These are phyloP conservation scores for Friedmanniomyces endolithicus DNA, from an alignment of 495 filamentous ascomycete species.

Conservation along the genomic window DNA sequence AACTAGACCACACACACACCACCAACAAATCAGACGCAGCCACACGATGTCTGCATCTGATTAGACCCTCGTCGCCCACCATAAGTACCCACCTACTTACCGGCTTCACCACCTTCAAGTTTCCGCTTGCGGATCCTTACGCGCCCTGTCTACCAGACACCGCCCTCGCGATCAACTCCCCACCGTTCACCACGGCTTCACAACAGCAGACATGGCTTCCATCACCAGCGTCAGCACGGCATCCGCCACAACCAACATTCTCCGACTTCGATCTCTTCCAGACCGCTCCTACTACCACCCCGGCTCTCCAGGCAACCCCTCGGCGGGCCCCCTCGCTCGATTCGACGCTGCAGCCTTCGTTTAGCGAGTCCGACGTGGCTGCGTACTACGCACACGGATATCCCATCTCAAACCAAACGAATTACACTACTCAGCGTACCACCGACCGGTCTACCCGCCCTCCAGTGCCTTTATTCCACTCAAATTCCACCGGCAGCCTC, in stretches of 20 bases:
- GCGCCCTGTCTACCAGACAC: constrained; percentile 35
- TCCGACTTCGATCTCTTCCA: constrained; percentile 36
- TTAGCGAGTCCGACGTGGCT: constrained; percentile 21
- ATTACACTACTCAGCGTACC: constrained; percentile 24
- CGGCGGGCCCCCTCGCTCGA: constrained; percentile 28
- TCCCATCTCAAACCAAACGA: constrained; percentile 4
- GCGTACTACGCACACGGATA: background rate
- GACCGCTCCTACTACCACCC: constrained; percentile 23
- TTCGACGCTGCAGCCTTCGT: constrained; percentile 29
- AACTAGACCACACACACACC: constrained; percentile 29
- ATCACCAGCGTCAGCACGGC: constrained; percentile 38
- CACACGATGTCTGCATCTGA: constrained; percentile 42
- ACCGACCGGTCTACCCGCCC: constrained; percentile 33
- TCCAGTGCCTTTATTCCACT: constrained; percentile 41
- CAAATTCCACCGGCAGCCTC: constrained; percentile 29
- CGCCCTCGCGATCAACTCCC: constrained; percentile 41
- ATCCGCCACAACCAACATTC: constrained; percentile 27
- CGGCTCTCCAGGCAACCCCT: constrained; percentile 18
- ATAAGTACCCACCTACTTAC: constrained; percentile 2
- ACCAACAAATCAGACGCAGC: constrained; percentile 22
- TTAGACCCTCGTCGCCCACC: constrained; percentile 14
- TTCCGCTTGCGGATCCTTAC: constrained; percentile 41
- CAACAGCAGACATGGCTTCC: constrained; percentile 51
- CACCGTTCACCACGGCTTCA: constrained; percentile 54
- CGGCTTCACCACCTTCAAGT: constrained; percentile 24